Evolutionary conservation across 768 basidiomycete genomes (phyloP), one percentile per base, ranked within the genome.

Genomic region (Russula vinacea): DNA sequence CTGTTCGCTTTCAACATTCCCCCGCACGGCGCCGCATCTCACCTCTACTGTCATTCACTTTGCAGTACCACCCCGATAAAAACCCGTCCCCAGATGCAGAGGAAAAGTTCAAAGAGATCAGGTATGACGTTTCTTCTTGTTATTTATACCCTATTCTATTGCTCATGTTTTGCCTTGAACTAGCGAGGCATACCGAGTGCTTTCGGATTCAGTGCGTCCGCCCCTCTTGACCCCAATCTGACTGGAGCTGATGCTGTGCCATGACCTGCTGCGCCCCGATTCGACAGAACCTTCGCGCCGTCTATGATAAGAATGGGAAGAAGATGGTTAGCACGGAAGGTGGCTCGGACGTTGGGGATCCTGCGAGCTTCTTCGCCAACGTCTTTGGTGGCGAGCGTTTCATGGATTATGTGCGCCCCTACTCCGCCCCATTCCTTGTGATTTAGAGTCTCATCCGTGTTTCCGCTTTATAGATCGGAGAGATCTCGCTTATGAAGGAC

Each of bases 331-430:
- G 91, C 74, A 89, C 87, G 71, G 90, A 92, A 70, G 87, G 89
- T n/a, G 83, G 80, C 17, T 73, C 83, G 51, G 86, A 81, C 45
- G 89, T 95, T 83, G 90, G 93, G 52, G 95, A 99, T 71, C 94
- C 97, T 3, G 88, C 91, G 42, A 89, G 90, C 62, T 91, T 99
- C 80, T 99, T 99, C 72, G 89, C 92, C 22, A 89, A 90, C 71
- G 91, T 98, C 17, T 99, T 99, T 73, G 94, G 94, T 58, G 96
- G 97, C 26, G 95, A 96, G 71, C 83, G 90, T 29, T 97, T 97
- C 74, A 76, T 79, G 62, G 92, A 94, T 73, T 94, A 92, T 72
- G 92, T 95, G 74, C 74, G 92, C 39, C 14, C 32, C 56, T 42
- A n/a, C n/a, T 17, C 24, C 4, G n/a, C 9, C 16, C 17, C 62